Evolutionary conservation across 176 grass and related monocot genomes (phyloP).

Genomic region (Bolboschoenus planiculmis): DNA sequence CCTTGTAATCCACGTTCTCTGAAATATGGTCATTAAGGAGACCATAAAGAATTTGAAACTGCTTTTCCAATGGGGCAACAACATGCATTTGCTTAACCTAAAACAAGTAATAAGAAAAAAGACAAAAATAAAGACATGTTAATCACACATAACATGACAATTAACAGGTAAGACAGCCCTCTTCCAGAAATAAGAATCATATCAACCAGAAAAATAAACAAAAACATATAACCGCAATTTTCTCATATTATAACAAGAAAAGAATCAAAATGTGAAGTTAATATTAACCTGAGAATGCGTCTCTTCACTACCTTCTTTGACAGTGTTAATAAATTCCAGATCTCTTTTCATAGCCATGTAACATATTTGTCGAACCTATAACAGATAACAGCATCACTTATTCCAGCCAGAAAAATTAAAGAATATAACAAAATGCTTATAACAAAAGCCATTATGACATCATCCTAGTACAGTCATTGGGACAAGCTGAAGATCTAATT

Average conservation of each 20-base stretch:
- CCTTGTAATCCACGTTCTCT: conserved; percentile 87
- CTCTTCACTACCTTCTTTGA: conserved; percentile 92
- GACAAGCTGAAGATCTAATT: not conserved
- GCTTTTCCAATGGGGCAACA: conserved; percentile 78
- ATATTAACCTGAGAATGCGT: conserved; percentile 77
- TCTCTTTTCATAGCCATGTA: conserved; percentile 92
- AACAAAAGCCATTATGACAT: not conserved
- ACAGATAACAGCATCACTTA: conserved; percentile 26
- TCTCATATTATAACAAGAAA: not conserved
- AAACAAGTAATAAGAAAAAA: conserved; percentile 19
- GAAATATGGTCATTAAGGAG: conserved; percentile 87
- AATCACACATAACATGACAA: not conserved
- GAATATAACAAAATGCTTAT: not conserved
- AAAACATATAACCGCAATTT: not conserved
- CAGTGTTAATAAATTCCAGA: conserved; percentile 86
- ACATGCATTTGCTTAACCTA: conserved; percentile 96
- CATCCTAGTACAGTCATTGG: not conserved
- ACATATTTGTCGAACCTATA: conserved; percentile 94
- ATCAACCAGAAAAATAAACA: not conserved
- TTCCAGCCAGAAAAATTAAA: not conserved
- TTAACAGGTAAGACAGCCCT: not conserved
- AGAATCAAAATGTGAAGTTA: not conserved
- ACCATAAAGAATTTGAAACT: conserved; percentile 75
- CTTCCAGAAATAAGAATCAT: not conserved
- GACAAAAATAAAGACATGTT: conserved; percentile 16